phyloP scores from a whole-genome alignment of 805 yeast species.

The Alloascoidea hylecoeti region DNA sequence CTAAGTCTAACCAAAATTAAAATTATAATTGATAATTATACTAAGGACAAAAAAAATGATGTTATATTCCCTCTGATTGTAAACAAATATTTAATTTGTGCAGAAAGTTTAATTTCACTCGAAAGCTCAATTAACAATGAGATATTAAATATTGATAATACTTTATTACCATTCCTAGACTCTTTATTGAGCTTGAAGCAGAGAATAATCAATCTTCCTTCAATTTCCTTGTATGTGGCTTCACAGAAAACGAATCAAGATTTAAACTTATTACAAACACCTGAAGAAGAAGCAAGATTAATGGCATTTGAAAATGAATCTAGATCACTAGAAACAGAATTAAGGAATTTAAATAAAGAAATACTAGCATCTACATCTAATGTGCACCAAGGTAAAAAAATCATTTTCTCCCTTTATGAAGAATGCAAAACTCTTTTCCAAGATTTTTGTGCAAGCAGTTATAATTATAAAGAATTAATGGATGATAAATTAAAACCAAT shows the following conservation, averaged over 20 bases:
- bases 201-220: conserved; percentile 36
- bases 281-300: too few species aligned
- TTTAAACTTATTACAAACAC: too few species aligned
- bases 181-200: conserved; percentile 51
- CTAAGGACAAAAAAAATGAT: conserved; percentile 6
- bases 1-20: conserved; percentile 60
- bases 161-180: conserved; percentile 36
- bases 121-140: conserved; percentile 41
- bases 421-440: conserved; percentile 66
- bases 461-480: conserved; percentile 19
- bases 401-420: conserved; percentile 36
- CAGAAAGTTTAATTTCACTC: conserved; percentile 39
- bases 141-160: conserved; percentile 37
- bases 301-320: too few species aligned
- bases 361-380: conserved; percentile 6
- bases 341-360: conserved; percentile 15
- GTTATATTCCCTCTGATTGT: conserved; percentile 42
- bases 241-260: too few species aligned
- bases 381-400: conserved; percentile 17
- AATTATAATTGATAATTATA: conserved; percentile 35
- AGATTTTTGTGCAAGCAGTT: conserved; percentile 50
- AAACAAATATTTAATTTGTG: conserved; percentile 51
- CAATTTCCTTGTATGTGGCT: too few species aligned
- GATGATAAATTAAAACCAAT: conserved; percentile 38
- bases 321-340: too few species aligned